Base-by-base conservation (phyloP, 495 filamentous ascomycete genomes). In the Podospora appendiculata region DNA sequence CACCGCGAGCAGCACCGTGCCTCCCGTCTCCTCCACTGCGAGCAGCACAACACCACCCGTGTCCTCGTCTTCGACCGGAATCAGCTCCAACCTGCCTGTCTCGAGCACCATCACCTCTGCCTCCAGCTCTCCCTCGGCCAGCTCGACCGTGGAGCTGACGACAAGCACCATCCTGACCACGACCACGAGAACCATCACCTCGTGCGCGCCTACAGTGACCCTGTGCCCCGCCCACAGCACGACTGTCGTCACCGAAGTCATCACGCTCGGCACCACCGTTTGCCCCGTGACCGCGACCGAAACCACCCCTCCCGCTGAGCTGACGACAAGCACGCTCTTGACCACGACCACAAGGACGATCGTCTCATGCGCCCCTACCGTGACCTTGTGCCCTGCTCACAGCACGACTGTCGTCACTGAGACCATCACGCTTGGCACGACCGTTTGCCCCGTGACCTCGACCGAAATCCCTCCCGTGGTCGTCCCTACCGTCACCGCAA, bases 131-230 rank as follows among this genome's bases (percentile, higher is more conserved):
- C 25, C 39, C 19, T n/a, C 50, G 17, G 32, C 19, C 14, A 48
- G 47, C 17, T 53, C 55, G 17, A 51, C 50, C 38, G 50, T 48
- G 45, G 16, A 51, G 51, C 71, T 71, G 39, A 82, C 79, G 41
- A 79, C 76, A 34, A 79, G 74, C 18, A 83, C 81, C 42, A 70
- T 82, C 10, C 79, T 74, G 55, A 70, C 71, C n/a, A 85, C 81
- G 13, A 79, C 73, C 46, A 67, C 73, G 50, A 62, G 77, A 49
- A 83, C 82, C 4, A 69, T 83, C 59, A 83, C 77, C 11, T 71
- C 68, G 54, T 85, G 80, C 61, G 72, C 75, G 8, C 57, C 79
- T 0, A 73, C 65, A 2, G 76, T 84, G 16, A 79, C 76, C 34
- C 60, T 78, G 57, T 85, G 81, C 67, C 80, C 82, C 13, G 76